These are phyloP conservation scores for Rhododendron henanense DNA, from an alignment of 148 eudicot species.

Conservation along the genomic window DNA sequence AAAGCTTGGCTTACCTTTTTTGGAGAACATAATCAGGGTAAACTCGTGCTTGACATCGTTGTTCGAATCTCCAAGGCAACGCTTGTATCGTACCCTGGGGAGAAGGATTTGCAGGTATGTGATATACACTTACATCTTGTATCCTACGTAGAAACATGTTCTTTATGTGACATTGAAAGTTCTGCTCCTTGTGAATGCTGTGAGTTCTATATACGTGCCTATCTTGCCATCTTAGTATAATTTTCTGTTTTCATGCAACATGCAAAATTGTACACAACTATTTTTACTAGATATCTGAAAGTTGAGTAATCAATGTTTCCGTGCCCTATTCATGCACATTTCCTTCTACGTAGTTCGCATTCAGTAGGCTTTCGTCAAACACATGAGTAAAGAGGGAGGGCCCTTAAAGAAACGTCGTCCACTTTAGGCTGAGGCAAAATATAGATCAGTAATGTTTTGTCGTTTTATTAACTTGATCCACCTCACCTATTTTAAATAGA, in stretches of 20 bases:
- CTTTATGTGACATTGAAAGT: neutral
- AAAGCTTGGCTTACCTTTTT: slow-evolving; percentile 50
- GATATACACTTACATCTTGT: neutral
- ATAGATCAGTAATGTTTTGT: neutral
- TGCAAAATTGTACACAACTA: neutral
- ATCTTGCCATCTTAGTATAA: neutral
- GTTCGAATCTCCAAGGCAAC: slow-evolving; percentile 65
- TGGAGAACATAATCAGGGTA: slow-evolving; percentile 69
- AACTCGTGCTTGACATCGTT: slow-evolving; percentile 54
- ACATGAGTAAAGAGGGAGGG: neutral
- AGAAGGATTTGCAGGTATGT: slow-evolving; percentile 88
- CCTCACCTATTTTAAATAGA: neutral
- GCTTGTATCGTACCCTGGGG: slow-evolving; percentile 79
- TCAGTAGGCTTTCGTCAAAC: neutral
- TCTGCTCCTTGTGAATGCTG: neutral
- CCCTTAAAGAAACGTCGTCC: neutral
- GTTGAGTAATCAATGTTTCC: neutral
- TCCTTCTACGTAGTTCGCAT: neutral
- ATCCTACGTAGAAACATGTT: neutral
- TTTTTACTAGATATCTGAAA: neutral
- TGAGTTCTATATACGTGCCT: neutral
- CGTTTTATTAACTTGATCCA: neutral
- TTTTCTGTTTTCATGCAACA: neutral
- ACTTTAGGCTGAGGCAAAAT: neutral
- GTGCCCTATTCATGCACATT: neutral